Evolutionary conservation across 1,284 basidiomycete genomes (phyloP).

Genomic region (Cutaneotrichosporon spelunceum): DNA sequence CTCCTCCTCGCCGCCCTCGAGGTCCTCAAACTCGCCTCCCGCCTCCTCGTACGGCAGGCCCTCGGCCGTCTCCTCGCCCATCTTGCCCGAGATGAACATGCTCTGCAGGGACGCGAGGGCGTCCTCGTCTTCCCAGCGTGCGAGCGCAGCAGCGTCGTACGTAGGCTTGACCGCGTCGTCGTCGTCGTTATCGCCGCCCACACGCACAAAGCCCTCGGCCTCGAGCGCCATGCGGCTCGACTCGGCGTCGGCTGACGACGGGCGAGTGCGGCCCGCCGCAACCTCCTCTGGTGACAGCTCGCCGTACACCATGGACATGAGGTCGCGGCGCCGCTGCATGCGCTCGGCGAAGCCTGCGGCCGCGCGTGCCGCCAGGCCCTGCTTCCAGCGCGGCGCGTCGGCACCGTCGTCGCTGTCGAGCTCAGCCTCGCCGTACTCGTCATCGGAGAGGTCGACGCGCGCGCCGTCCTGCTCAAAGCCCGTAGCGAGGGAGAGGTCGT

Average conservation of each 20-base stretch:
- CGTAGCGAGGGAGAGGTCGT: slow-evolving; percentile 47
- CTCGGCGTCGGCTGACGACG: slow-evolving; percentile 45
- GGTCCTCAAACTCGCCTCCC: slow-evolving; percentile 55
- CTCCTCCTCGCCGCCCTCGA: slow-evolving; percentile 56
- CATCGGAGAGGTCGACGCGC: slow-evolving; percentile 47
- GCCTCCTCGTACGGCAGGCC: slow-evolving; percentile 55
- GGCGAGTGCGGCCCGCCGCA: slow-evolving; percentile 54
- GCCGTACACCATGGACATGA: slow-evolving; percentile 83
- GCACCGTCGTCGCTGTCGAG: slow-evolving; percentile 53
- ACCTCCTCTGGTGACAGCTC: slow-evolving; percentile 70
- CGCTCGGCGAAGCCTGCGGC: slow-evolving; percentile 55
- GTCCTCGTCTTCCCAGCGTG: slow-evolving; percentile 78
- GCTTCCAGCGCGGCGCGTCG: slow-evolving; percentile 69
- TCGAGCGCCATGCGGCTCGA: slow-evolving; percentile 38
- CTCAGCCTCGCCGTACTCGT: slow-evolving; percentile 45
- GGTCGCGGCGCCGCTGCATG: slow-evolving; percentile 61
- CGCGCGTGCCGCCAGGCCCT: slow-evolving; percentile 65
- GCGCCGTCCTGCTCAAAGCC: slow-evolving; percentile 53
- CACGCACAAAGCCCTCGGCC: slow-evolving; percentile 70
- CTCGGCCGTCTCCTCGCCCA: slow-evolving; percentile 41
- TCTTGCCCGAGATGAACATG: slow-evolving; percentile 82
- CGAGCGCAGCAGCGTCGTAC: slow-evolving; percentile 56
- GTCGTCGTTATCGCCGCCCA: slow-evolving; percentile 58
- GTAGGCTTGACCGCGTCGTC: slow-evolving; percentile 69
- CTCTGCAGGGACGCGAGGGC: slow-evolving; percentile 79